phyloP scores from a whole-genome alignment of 2,329 filamentous ascomycete genomes.

The Cladosporium colombiae region DNA sequence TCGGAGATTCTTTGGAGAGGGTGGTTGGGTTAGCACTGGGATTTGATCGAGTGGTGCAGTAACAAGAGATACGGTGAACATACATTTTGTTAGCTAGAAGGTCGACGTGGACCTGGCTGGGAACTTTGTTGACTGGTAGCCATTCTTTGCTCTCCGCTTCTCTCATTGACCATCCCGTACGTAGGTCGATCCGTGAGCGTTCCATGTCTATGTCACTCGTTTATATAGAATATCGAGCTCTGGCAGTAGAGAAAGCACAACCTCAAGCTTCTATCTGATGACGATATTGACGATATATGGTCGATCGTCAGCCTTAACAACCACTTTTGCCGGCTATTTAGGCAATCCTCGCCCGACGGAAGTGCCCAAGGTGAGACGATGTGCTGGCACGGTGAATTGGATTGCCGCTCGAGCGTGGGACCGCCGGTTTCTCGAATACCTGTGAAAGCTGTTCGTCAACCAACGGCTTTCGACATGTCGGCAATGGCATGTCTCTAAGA shows the following conservation, averaged over 20 bases:
- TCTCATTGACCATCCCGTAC: neutral
- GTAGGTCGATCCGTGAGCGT: neutral
- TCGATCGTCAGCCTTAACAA: neutral
- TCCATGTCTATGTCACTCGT: neutral
- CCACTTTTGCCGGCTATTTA: neutral
- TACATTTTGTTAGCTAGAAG: neutral
- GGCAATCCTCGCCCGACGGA: neutral
- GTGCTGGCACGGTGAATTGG: neutral
- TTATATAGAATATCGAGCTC: neutral
- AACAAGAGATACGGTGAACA: neutral
- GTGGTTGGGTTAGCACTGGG: neutral
- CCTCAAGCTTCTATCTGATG: neutral
- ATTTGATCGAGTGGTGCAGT: neutral
- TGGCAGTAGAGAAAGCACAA: neutral
- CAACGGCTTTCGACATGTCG: neutral
- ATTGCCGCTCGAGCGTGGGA: neutral
- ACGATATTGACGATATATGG: neutral
- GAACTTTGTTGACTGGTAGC: neutral
- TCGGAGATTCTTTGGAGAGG: constrained; percentile 47
- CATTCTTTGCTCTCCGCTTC: neutral
- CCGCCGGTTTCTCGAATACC: neutral
- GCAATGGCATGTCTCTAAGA: neutral
- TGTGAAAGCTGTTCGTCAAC: neutral
- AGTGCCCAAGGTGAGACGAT: neutral
- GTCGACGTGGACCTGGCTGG: neutral